Evolutionary conservation across 2,329 filamentous ascomycete genomes (phyloP).

Genomic region (Coniochaeta sp.): DNA sequence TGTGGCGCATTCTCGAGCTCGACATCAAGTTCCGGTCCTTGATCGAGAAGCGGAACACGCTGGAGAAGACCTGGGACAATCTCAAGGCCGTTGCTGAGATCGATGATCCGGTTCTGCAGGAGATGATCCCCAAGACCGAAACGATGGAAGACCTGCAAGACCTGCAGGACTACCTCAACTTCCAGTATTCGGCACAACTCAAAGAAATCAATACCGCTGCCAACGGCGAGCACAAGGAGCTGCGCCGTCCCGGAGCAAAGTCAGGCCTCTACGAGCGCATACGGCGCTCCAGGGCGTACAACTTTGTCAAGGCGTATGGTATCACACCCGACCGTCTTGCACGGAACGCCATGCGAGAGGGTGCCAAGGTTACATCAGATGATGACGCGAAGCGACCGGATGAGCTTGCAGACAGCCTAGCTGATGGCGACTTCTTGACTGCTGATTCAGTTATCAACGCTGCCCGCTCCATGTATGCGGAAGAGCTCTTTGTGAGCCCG

Average conservation of each 20-base stretch:
- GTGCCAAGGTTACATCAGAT: conserved; percentile 75
- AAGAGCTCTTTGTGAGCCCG: conserved; percentile 83
- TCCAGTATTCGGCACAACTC: conserved; percentile 79
- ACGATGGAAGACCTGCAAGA: conserved; percentile 96
- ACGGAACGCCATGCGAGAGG: conserved; percentile 73
- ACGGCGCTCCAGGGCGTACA: conserved; percentile 70
- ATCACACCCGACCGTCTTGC: conserved; percentile 85
- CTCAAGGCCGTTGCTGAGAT: conserved; percentile 56
- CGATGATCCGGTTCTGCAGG: conserved; percentile 68
- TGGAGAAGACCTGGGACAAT: conserved; percentile 72
- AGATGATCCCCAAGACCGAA: conserved; percentile 71
- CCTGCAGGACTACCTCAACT: conserved; percentile 92
- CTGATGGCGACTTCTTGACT: conserved; percentile 67
- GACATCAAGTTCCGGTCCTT: conserved; percentile 94
- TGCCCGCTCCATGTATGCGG: conserved; percentile 81
- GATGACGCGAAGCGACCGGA: conserved; percentile 75
- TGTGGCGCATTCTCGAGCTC: conserved; percentile 92
- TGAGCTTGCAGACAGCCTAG: conserved; percentile 76
- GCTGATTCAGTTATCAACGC: conserved; percentile 69
- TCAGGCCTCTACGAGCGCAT: conserved; percentile 78
- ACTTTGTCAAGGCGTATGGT: conserved; percentile 81
- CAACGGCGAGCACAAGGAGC: conserved; percentile 51
- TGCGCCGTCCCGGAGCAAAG: conserved; percentile 76
- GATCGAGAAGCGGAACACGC: conserved; percentile 81
- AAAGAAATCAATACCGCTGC: conserved; percentile 68